phyloP scores from a whole-genome alignment of 768 basidiomycete species.

The Lactifluus subvellereus region DNA sequence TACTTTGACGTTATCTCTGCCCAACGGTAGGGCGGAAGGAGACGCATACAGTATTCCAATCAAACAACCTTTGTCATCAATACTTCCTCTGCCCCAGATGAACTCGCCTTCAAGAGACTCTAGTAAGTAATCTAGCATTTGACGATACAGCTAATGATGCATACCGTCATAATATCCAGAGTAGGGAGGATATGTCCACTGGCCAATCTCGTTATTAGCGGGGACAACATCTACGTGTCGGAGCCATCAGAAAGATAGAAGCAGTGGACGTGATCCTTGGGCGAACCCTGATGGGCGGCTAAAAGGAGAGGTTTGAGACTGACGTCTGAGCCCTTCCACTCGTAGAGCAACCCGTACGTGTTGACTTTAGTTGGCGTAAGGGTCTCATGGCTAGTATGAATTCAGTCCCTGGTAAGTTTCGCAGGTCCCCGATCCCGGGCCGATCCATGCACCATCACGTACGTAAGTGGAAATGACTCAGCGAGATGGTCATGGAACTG shows the following conservation, averaged over 20 bases:
- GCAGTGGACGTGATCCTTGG: conserved; percentile 23
- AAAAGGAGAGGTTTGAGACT: conserved; percentile 51
- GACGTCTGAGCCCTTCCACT: conserved; percentile 49
- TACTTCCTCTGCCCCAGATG: conserved; percentile 34
- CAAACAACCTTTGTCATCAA: conserved; percentile 34
- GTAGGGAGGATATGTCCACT: conserved; percentile 60
- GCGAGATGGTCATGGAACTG: conserved; percentile 39
- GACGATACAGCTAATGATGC: not conserved
- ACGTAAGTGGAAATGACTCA: conserved; percentile 58
- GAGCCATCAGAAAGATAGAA: not conserved
- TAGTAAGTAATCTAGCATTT: not conserved
- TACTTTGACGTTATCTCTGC: conserved; percentile 7
- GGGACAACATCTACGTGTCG: conserved; percentile 57
- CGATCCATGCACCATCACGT: conserved; percentile 21
- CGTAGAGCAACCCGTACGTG: conserved; percentile 55
- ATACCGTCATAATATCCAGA: conserved; percentile 56
- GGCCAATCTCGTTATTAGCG: conserved; percentile 47
- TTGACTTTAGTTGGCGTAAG: conserved; percentile 53
- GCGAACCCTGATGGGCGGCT: conserved; percentile 46
- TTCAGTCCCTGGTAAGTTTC: too few species aligned
- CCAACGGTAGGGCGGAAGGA: not conserved
- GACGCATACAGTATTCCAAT: conserved; percentile 31
- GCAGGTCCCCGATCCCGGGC: too few species aligned
- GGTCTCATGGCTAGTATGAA: conserved; percentile 39
- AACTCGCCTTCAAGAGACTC: conserved; percentile 23